Evolutionary conservation across 2,329 filamentous ascomycete genomes (phyloP).

Genomic region (Taxawa tesnikishii): DNA sequence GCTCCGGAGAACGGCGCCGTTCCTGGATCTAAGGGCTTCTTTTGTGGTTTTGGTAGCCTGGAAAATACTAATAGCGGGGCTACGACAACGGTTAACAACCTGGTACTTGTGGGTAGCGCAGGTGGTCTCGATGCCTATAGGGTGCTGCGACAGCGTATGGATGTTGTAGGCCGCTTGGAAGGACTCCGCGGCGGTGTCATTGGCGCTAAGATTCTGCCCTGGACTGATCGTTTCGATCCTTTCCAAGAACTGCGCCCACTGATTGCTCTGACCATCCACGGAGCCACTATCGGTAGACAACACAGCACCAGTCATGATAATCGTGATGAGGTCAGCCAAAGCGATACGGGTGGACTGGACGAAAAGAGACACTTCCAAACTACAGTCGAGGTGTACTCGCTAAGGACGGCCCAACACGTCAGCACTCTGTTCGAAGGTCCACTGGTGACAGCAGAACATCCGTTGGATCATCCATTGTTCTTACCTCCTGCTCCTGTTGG

Average conservation of each 20-base stretch:
- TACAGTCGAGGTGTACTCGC: constrained; percentile 76
- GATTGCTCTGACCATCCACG: constrained; percentile 69
- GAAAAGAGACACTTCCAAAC: constrained; percentile 67
- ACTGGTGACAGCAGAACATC: constrained; percentile 45
- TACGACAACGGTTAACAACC: constrained; percentile 38
- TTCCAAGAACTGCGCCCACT: constrained; percentile 52
- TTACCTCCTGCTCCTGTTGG: constrained; percentile 58
- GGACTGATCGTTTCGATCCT: constrained; percentile 43
- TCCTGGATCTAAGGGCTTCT: constrained; percentile 47
- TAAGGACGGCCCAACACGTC: constrained; percentile 60
- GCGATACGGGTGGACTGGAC: too few relatives aligned
- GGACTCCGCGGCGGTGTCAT: constrained; percentile 70
- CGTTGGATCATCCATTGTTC: constrained; percentile 49
- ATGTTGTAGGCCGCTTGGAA: constrained; percentile 57
- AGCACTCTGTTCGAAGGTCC: constrained; percentile 63
- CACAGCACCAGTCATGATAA: constrained; percentile 17
- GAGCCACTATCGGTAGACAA: constrained; percentile 56
- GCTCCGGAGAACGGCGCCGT: constrained; percentile 20
- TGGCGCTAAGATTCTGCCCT: constrained; percentile 71
- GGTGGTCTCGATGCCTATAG: constrained; percentile 66
- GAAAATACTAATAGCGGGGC: constrained; percentile 32
- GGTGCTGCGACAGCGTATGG: constrained; percentile 59
- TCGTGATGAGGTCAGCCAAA: constrained; percentile 14
- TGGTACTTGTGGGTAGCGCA: constrained; percentile 67
- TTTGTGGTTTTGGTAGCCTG: constrained; percentile 70